A percentile compares a stretch with the other conserved stretches of the same genome.
These are phyloP conservation scores for Erythrophleum ivorense DNA, from an alignment of 331 rosid species.

Conservation along the genomic window DNA sequence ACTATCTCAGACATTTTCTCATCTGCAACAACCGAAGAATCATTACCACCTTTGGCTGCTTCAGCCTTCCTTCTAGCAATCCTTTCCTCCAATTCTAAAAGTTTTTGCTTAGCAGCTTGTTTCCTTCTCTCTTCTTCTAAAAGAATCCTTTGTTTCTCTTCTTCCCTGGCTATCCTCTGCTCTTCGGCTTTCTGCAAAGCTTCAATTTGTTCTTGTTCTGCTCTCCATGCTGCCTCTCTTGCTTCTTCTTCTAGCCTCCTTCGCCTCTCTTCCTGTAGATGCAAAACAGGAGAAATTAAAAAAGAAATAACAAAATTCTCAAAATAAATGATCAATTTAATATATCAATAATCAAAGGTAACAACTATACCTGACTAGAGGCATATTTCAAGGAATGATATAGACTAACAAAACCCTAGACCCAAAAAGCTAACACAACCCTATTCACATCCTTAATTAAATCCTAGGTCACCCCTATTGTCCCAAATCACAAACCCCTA, in stretches of 20 bases:
- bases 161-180: constrained; percentile 81
- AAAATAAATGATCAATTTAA: neutral
- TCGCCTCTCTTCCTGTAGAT: constrained; percentile 63
- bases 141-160: constrained; percentile 71
- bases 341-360: neutral
- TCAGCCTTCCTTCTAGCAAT: constrained; percentile 90
- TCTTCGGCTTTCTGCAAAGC: constrained; percentile 85
- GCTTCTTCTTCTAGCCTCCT: constrained; percentile 91
- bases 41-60: constrained; percentile 49
- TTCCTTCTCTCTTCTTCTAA: constrained; percentile 95
- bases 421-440: neutral
- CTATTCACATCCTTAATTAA: neutral
- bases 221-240: constrained; percentile 95
- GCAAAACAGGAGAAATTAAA: neutral
- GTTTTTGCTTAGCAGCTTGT: constrained; percentile 92
- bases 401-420: neutral
- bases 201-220: constrained; percentile 82
- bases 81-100: constrained; percentile 87
- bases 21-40: constrained; percentile 52
- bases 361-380: neutral
- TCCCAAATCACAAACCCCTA: neutral
- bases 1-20: constrained; percentile 49
- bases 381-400: neutral
- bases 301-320: neutral
- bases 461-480: neutral